Base-by-base conservation (phyloP, 2,329 filamentous ascomycete genomes). In the Karstenula rhodostoma region DNA sequence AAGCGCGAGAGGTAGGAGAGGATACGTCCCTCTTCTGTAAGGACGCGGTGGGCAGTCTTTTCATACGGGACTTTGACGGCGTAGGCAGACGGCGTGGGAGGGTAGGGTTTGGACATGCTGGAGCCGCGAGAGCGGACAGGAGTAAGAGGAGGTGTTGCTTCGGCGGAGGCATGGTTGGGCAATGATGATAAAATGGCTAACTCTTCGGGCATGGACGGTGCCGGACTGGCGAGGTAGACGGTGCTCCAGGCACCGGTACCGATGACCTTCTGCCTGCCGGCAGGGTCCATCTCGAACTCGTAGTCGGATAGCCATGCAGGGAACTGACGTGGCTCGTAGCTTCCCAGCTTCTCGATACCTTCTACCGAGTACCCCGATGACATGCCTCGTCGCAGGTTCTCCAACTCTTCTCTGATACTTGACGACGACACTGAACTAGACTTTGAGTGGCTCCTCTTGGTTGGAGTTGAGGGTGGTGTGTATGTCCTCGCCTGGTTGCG, bases 211-310 rank as follows among this genome's bases (percentile, higher is more conserved):
- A 66, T 64, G 1, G 70, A 67, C 9, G 67, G 51, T 42, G 58
- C 64, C 22, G 68, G 73, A 10, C n/a, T 66, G 7, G 73, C 76
- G 7, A 75, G 65, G 60, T 75, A 78, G 0, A 78, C 76, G 64
- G 77, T 69, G 58, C 75, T 77, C 76, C 76, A 78, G 17, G 70
- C 63, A 12, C 76, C 76, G 17, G 65, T 66, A 17, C 76, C 76
- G 13, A 78, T 69, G 3, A 64, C 66, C 40, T 65, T 73, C 58
- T 69, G 74, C 22, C 65, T 66, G 4, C 67, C 68, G 13, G 72
- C 65, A 4, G 66, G 63, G 44, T 71, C 65, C 12, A 52, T 60
- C 9, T 64, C 35, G 56, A 75, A 61, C 4, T 68, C 66, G 33
- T 76, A 77, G 44, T 77, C 74, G 1, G 65, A 65, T 8, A 64